Evolutionary conservation across 495 filamentous ascomycete genomes (phyloP).

Genomic region (Durotheca rogersii): DNA sequence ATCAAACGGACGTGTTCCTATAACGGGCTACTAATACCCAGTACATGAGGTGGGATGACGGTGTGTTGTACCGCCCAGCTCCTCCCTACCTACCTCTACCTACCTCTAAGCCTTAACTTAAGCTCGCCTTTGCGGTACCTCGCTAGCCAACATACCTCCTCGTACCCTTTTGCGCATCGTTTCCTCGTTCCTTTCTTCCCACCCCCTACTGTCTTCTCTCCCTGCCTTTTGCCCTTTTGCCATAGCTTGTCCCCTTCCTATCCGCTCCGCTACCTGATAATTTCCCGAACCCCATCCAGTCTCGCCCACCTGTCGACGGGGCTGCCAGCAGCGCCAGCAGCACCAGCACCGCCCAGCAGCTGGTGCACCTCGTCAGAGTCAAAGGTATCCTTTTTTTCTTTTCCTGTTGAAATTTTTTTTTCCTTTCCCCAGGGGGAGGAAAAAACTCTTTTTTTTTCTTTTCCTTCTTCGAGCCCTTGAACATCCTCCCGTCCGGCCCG

Average conservation of each 20-base stretch:
- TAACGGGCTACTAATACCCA: too few relatives aligned
- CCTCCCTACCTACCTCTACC: too few relatives aligned
- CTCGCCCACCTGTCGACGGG: slow-evolving; percentile 27
- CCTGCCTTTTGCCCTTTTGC: slow-evolving; percentile 33
- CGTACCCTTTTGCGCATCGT: not conserved
- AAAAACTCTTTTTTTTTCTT: slow-evolving; percentile 1
- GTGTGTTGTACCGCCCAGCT: too few relatives aligned
- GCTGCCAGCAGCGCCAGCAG: slow-evolving; percentile 24
- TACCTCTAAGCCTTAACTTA: too few relatives aligned
- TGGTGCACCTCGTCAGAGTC: slow-evolving; percentile 33
- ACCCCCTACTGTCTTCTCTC: slow-evolving; percentile 11
- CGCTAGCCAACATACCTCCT: too few relatives aligned
- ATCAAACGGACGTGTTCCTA: too few relatives aligned
- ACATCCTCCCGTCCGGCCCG: slow-evolving; percentile 6
- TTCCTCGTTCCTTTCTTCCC: not conserved
- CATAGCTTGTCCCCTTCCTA: slow-evolving; percentile 33
- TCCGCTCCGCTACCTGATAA: slow-evolving; percentile 35
- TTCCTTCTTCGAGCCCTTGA: slow-evolving; percentile 6
- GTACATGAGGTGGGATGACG: too few relatives aligned
- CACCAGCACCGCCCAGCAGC: too few relatives aligned
- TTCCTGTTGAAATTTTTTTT: slow-evolving; percentile 18
- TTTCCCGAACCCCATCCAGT: slow-evolving; percentile 36
- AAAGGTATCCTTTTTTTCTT: slow-evolving; percentile 20
- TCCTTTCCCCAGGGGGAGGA: too few relatives aligned
- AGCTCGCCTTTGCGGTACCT: too few relatives aligned